Base-by-base conservation (phyloP, 2,329 filamentous ascomycete species). In the Akanthomyces dipterigenus region DNA sequence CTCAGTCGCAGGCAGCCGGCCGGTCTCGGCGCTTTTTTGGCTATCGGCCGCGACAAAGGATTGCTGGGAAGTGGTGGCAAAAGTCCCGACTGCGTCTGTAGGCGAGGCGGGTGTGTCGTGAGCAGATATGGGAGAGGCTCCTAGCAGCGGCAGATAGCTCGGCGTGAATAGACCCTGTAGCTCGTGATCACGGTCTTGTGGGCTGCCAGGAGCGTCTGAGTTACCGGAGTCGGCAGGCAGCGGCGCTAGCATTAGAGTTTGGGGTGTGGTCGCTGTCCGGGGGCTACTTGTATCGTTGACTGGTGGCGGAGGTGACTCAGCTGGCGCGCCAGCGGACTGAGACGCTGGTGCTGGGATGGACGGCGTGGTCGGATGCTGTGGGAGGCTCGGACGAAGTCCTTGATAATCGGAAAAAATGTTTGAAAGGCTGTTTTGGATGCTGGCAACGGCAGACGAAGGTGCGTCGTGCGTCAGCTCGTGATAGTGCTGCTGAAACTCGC, bases 101-200 rank as follows among this genome's bases (percentile, higher is more conserved):
- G 67, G 60, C 54, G 26, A 58, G n/a, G 14, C 8, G 14, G 24
- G 26, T 55, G 46, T 46, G 64, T 63, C 53, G 68, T 38, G 18
- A 1, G 50, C 34, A 34, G 38, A 40, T 48, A 38, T 38, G 31
- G 28, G 26, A 67, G 62, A 69, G 68, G 64, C 77, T 76, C 65
- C 85, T 60, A 88, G 79, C 60, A 88, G 75, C 49, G 85, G 84
- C 60, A 88, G 78, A 67, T 83, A 88, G 64, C 75, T 81, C 31
- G 85, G 85, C 40, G 81, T 87, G 68, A 88, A 88, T 63, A 88
- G 73, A 63, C 85, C 85, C 64, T 80, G 80, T 65, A 88, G 81
- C 66, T 87, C 84, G 68, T 76, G 74, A 65, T 87, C 83, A 63
- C 82, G 80, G 62, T 82, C 80, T 72, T 81, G 81, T 55, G 78